Evolutionary conservation across 306 rosid species (phyloP).

Genomic region (Vigna radiata): DNA sequence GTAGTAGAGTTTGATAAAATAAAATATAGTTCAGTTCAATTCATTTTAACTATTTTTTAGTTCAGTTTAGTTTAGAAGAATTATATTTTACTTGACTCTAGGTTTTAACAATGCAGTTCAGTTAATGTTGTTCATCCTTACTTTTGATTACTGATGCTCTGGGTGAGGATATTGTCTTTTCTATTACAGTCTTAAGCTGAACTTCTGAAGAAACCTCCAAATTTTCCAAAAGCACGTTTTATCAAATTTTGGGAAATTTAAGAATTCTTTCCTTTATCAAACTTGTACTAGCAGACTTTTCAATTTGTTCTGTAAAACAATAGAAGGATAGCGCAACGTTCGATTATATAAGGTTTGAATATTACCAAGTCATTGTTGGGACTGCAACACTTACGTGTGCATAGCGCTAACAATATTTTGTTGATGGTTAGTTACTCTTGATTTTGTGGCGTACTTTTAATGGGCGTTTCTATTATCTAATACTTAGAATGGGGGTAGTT

Average conservation of each 20-base stretch:
- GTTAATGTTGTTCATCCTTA: neutral
- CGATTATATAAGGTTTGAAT: conserved; percentile 20
- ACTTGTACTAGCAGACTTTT: neutral
- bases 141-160: conserved; percentile 46
- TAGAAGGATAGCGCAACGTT: neutral
- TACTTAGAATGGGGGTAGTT: neutral
- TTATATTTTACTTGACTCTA: too few species aligned
- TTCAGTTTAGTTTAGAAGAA: too few species aligned
- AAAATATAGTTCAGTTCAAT: too few species aligned
- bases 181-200: conserved; percentile 40
- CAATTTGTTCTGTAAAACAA: neutral
- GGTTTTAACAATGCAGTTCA: too few species aligned
- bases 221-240: neutral
- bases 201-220: conserved; percentile 32
- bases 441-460: neutral
- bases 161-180: conserved; percentile 54
- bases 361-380: conserved; percentile 2
- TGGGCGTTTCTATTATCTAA: conserved; percentile 4
- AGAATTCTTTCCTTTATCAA: neutral
- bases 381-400: neutral
- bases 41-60: too few species aligned
- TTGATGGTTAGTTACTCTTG: neutral
- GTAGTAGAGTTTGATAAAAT: too few species aligned
- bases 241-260: neutral
- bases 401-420: conserved; percentile 12